These are phyloP conservation scores for Pisolithus thermaeus DNA, from an alignment of 1,284 basidiomycete genomes.

Conservation along the genomic window DNA sequence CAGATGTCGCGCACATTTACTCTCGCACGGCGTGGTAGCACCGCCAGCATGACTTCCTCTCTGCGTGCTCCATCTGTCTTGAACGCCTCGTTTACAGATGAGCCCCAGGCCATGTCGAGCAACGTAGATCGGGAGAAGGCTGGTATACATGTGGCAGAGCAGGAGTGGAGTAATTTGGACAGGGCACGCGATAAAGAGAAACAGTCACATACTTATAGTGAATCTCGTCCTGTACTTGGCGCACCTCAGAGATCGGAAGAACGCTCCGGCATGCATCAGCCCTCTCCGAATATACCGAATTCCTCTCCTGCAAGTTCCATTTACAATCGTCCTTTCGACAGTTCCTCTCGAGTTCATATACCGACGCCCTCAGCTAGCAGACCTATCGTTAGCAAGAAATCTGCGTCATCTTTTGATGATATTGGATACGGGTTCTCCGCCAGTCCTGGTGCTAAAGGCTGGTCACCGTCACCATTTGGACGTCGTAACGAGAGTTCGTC, in stretches of 20 bases:
- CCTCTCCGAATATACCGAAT: conserved; percentile 4
- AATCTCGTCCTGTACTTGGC: conserved; percentile 20
- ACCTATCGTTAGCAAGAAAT: conserved; percentile 25
- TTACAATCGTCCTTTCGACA: conserved; percentile 12
- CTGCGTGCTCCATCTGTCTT: conserved; percentile 27
- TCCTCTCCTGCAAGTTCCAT: conserved; percentile 11
- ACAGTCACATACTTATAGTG: conserved; percentile 11
- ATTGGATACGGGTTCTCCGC: conserved; percentile 13
- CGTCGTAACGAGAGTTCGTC: conserved; percentile 22
- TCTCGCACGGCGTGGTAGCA: conserved; percentile 34
- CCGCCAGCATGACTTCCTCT: conserved; percentile 33
- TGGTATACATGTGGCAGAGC: conserved; percentile 20
- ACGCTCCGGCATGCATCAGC: conserved; percentile 7
- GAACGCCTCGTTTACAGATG: conserved; percentile 25
- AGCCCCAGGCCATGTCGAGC: conserved; percentile 14
- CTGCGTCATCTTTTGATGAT: conserved; percentile 23
- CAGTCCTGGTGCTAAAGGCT: conserved; percentile 18
- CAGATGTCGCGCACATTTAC: conserved; percentile 30
- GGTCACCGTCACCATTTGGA: conserved; percentile 26
- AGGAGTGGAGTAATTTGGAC: conserved; percentile 22
- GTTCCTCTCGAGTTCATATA: conserved; percentile 14
- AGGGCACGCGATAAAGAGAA: conserved; percentile 18
- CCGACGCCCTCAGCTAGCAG: conserved; percentile 27
- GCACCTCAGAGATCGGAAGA: conserved; percentile 13
- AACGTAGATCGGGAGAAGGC: conserved; percentile 23